phyloP scores from a whole-genome alignment of 2,329 filamentous ascomycete genomes.

The Huntiella moniliformis region DNA sequence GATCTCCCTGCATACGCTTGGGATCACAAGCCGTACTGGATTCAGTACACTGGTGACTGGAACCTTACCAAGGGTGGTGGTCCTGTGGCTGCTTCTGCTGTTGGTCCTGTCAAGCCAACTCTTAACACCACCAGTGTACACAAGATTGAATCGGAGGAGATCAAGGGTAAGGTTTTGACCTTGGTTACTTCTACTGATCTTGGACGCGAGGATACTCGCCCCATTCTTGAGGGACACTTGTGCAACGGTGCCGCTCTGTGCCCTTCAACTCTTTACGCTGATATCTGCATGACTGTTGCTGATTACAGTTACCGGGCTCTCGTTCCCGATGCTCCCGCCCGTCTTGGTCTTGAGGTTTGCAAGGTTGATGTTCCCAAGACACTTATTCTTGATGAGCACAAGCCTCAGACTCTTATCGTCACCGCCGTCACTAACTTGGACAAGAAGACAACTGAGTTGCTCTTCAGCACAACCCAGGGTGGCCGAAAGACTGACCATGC shows the following conservation, averaged over 20 bases:
- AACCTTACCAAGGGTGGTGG: conserved; percentile 50
- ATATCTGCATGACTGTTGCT: conserved; percentile 44
- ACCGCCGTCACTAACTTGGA: conserved; percentile 40
- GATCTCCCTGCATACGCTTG: conserved; percentile 51
- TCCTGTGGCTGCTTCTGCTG: conserved; percentile 19
- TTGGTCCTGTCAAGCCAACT: conserved; percentile 28
- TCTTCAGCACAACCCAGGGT: conserved; percentile 41
- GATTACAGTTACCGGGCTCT: conserved; percentile 46
- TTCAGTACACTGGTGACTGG: conserved; percentile 49
- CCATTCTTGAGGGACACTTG: conserved; percentile 42
- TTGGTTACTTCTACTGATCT: conserved; percentile 49
- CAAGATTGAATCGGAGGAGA: conserved; percentile 40
- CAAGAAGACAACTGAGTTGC: conserved; percentile 33
- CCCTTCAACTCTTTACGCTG: conserved; percentile 39
- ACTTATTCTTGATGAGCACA: conserved; percentile 35
- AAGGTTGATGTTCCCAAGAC: conserved; percentile 53
- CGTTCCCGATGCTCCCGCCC: conserved; percentile 30
- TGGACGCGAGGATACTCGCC: conserved; percentile 40
- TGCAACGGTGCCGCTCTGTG: conserved; percentile 49
- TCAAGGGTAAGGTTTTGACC: conserved; percentile 32
- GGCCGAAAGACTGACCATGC: conserved; percentile 42
- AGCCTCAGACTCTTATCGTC: conserved; percentile 40
- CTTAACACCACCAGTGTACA: conserved; percentile 49
- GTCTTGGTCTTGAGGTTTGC: conserved; percentile 43
- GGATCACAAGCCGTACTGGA: conserved; percentile 55